These are phyloP conservation scores for Ophiostoma himal-ulmi DNA, from an alignment of 2,329 filamentous ascomycete genomes.

Conservation along the genomic window DNA sequence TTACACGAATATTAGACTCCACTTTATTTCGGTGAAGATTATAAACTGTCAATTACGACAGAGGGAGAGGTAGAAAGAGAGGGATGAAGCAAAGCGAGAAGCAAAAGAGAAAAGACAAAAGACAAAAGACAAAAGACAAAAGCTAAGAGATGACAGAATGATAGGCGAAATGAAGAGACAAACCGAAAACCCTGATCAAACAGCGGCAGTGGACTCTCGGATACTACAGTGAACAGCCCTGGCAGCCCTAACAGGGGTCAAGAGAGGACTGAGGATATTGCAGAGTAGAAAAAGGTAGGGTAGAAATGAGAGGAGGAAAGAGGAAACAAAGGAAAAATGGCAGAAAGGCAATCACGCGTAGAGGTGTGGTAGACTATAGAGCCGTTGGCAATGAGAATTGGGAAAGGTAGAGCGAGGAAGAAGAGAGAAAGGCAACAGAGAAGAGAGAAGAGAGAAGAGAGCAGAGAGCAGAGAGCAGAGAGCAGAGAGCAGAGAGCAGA, in stretches of 20 bases:
- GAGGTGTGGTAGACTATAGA: background rate
- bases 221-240: background rate
- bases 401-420: too few species aligned
- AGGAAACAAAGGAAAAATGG: too few species aligned
- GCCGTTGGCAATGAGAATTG: background rate
- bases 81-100: background rate
- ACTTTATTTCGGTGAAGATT: background rate
- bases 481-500: background rate
- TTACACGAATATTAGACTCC: background rate
- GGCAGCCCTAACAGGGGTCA: constrained; percentile 7
- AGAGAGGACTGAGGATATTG: background rate
- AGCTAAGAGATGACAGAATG: background rate
- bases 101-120: background rate
- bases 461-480: background rate
- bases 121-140: background rate
- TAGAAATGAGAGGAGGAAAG: background rate
- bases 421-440: background rate
- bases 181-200: background rate
- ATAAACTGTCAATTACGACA: background rate
- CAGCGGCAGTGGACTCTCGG: constrained; percentile 4
- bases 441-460: background rate
- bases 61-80: background rate
- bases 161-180: background rate
- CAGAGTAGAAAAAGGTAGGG: background rate
- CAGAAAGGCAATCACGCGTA: too few species aligned